Evolutionary conservation across 1,284 basidiomycete species (phyloP), one percentile per base, ranked within the genome.

Genomic region (Papiliotrema fonsecae): DNA sequence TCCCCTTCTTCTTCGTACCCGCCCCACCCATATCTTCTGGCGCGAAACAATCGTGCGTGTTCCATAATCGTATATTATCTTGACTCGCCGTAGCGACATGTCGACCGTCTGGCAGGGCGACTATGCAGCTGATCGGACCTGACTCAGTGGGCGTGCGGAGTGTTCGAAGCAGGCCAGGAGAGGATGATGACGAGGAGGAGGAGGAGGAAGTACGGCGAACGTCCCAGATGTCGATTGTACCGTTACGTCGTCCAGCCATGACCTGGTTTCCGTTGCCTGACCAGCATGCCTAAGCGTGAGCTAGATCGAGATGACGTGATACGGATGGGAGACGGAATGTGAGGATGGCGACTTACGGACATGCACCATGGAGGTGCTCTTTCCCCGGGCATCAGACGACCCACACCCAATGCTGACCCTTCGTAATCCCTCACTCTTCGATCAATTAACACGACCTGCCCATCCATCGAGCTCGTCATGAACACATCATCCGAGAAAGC

Each of bases 361-460:
- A 93, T 82, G 74, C 91, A 96, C 93, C 93, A 97, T 1, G 93
- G 93, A 21, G 92, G 90, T 10, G 89, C 90, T 70, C 87, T 88
- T 55, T 89, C 87, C 57, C 85, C 87, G 73, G 92, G 82, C 77
- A 85, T 83, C 38, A 97, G 73, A 49, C 90, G 78, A 21, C 90
- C 89, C 1, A 94, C 87, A 5, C 88, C 86, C 9, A 56, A 56
- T 18, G 52, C 48, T 27, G 70, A 73, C 26, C 84, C 82, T 40
- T 57, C 50, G 21, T 61, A 51, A 26, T 78, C 74, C 1, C 78
- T 77, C 28, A 83, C 82, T 51, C 94, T 78, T 57, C 84, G 81
- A 66, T 98, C 94, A 85, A 92, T 94, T 6, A 98, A 70, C 31
- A 93, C 82, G 18, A 96, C 82, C 67, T 96, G 89, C 0, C 96